Conservation (phyloP, 2,329 filamentous ascomycete species). For the Stenocarpella maydis region DNA sequence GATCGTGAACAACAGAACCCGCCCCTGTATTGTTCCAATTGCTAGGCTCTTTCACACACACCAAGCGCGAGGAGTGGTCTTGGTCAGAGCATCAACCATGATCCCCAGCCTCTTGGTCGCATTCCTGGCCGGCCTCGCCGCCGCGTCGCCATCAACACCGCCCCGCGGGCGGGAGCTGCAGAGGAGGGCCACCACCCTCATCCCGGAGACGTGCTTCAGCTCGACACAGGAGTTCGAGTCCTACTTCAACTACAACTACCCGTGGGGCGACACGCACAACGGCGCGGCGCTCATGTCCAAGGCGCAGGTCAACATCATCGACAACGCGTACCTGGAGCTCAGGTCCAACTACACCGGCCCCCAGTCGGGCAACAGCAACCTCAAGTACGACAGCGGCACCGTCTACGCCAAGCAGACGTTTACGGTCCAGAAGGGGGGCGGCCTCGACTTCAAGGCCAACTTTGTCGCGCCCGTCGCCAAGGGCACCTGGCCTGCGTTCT, state of each 20-base stretch:
- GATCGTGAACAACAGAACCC: background rate
- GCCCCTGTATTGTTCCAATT: background rate
- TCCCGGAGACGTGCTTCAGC: constrained; percentile 47
- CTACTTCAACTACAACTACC: constrained; percentile 60
- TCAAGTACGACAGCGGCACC: constrained; percentile 59
- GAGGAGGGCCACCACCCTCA: constrained; percentile 43
- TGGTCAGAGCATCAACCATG: constrained; percentile 31
- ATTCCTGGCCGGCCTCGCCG: constrained; percentile 25
- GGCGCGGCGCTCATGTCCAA: constrained; percentile 61
- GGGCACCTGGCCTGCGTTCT: constrained; percentile 64
- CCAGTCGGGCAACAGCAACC: constrained; percentile 46
- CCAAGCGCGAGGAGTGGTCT: background rate
- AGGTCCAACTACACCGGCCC: constrained; percentile 54
- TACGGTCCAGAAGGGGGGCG: constrained; percentile 46
- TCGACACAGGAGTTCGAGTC: constrained; percentile 46
- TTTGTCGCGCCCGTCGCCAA: constrained; percentile 49
- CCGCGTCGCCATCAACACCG: constrained; percentile 22
- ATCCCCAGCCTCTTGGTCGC: constrained; percentile 18
- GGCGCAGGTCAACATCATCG: constrained; percentile 51
- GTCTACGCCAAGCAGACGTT: constrained; percentile 49
- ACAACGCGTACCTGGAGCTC: constrained; percentile 52
- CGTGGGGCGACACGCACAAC: constrained; percentile 63
- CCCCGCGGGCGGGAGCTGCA: constrained; percentile 31
- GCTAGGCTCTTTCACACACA: background rate
- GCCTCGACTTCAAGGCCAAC: constrained; percentile 50